Evolutionary conservation across 2,329 filamentous ascomycete species (phyloP).

Genomic region (Aspergillus ibericus): DNA sequence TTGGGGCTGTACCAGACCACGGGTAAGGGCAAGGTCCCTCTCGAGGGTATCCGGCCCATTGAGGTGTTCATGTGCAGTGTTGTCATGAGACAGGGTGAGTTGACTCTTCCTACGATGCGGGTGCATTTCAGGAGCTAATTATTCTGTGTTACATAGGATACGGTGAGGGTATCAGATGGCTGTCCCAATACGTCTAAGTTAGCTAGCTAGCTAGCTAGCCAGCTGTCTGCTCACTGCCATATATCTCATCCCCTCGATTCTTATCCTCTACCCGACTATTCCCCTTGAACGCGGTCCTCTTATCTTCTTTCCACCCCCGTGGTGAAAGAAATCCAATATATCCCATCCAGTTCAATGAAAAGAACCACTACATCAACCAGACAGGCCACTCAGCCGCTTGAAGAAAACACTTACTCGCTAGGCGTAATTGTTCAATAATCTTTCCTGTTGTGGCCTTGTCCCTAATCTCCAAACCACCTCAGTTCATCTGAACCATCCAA

Average conservation of each 20-base stretch:
- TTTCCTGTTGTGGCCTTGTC: background rate
- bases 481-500: background rate
- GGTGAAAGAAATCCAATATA: background rate
- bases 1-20: slow-evolving; percentile 95
- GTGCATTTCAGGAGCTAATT: slow-evolving; percentile 3
- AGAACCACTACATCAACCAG: background rate
- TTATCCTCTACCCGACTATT: background rate
- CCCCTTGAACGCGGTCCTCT: background rate
- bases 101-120: background rate
- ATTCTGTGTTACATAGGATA: slow-evolving; percentile 57
- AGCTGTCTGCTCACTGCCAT: background rate
- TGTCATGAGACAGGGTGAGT: slow-evolving; percentile 88
- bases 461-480: too few relatives aligned
- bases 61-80: slow-evolving; percentile 99
- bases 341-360: background rate
- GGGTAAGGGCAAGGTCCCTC: slow-evolving; percentile 89
- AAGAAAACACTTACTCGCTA: background rate
- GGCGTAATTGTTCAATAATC: background rate
- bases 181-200: slow-evolving; percentile 83
- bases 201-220: background rate
- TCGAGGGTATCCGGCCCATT: slow-evolving; percentile 90
- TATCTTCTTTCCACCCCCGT: background rate
- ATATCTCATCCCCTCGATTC: background rate
- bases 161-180: slow-evolving; percentile 86
- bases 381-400: background rate